These are phyloP conservation scores for Plasmodium chabaudi DNA, from an alignment of 169 alveolate genomes.

Conservation along the genomic window DNA sequence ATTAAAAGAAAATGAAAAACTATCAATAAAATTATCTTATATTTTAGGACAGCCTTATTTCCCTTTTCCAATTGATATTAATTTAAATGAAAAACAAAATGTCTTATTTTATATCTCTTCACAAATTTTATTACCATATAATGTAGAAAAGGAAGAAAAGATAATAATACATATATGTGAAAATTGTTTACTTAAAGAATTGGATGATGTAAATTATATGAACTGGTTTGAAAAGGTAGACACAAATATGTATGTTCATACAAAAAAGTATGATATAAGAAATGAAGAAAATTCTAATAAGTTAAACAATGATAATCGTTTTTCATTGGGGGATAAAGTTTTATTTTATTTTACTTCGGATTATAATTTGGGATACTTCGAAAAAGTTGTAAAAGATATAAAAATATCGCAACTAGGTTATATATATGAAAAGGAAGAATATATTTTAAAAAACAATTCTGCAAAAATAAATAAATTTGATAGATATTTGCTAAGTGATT, in stretches of 20 bases:
- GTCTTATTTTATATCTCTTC: constrained; percentile 42
- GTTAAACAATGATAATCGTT: background rate
- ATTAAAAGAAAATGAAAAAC: constrained; percentile 13
- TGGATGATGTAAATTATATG: constrained; percentile 25
- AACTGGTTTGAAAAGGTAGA: constrained; percentile 22
- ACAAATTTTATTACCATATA: constrained; percentile 48
- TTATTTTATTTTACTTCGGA: constrained; percentile 43
- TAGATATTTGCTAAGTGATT: constrained; percentile 51
- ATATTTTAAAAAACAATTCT: constrained; percentile 40
- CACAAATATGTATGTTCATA: constrained; percentile 20
- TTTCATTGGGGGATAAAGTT: constrained; percentile 38
- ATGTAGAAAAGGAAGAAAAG: constrained; percentile 45
- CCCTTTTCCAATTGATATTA: constrained; percentile 46
- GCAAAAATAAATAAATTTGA: constrained; percentile 62
- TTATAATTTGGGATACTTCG: constrained; percentile 54
- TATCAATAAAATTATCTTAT: constrained; percentile 10
- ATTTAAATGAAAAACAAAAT: constrained; percentile 32
- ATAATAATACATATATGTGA: constrained; percentile 31
- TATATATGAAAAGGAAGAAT: constrained; percentile 72
- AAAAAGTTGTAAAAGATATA: constrained; percentile 47
- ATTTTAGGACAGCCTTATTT: constrained; percentile 48
- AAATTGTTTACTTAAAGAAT: constrained; percentile 12
- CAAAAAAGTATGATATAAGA: too few species aligned
- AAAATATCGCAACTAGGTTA: constrained; percentile 52
- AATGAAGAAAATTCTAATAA: background rate